Evolutionary conservation across 2,329 filamentous ascomycete genomes (phyloP).

Genomic region (Neonectria hederae): DNA sequence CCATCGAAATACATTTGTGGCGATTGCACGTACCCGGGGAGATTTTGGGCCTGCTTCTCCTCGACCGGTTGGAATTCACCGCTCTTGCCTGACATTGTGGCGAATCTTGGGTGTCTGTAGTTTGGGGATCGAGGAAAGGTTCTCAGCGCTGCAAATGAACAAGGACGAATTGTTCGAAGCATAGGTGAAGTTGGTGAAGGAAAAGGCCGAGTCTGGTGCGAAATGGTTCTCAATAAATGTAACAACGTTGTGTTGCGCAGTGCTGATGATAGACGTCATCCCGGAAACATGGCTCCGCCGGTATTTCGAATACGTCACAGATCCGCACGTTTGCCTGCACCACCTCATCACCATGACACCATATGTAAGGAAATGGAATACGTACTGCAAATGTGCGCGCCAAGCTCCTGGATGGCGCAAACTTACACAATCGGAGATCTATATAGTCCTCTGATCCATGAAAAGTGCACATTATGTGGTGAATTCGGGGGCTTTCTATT

Average conservation of each 20-base stretch:
- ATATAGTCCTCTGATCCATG: too few relatives aligned
- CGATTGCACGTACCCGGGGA: conserved; percentile 46
- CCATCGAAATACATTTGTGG: neutral
- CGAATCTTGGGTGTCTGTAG: neutral
- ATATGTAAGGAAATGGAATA: too few relatives aligned
- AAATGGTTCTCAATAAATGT: neutral
- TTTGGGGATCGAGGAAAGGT: neutral
- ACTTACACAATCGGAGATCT: too few relatives aligned
- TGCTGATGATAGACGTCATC: neutral
- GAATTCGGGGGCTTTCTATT: too few relatives aligned
- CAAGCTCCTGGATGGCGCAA: neutral
- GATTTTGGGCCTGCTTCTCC: conserved; percentile 48
- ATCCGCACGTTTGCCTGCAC: neutral
- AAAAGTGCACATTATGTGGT: too few relatives aligned
- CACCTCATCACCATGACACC: neutral
- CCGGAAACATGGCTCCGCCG: neutral
- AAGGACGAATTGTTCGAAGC: neutral
- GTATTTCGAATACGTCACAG: neutral
- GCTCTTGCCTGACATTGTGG: conserved; percentile 34
- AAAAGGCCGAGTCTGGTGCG: neutral
- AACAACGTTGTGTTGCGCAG: neutral
- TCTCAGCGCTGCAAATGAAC: neutral
- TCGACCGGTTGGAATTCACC: conserved; percentile 49
- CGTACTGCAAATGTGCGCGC: neutral
- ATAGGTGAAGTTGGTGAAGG: neutral